Evolutionary conservation across 768 basidiomycete genomes (phyloP).

Genomic region (Polyporus arcularius): DNA sequence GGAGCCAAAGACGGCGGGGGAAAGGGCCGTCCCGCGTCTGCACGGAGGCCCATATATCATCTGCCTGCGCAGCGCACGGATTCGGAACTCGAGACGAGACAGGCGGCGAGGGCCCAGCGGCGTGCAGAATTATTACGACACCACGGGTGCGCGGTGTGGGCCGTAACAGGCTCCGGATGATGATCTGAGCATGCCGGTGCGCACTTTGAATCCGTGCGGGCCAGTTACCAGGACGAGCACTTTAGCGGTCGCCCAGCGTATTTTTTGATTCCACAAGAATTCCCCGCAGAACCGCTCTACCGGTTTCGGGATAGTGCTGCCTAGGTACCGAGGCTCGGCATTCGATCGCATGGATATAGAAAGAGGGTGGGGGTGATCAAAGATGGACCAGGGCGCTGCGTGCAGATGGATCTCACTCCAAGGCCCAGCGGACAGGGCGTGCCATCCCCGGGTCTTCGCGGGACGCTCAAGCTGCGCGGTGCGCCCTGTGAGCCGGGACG

Average conservation of each 20-base stretch:
- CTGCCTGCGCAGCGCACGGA: constrained; percentile 11
- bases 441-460: constrained; percentile 24
- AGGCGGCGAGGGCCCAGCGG: constrained; percentile 8
- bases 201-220: too few species aligned
- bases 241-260: constrained; percentile 13
- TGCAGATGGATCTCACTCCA: neutral
- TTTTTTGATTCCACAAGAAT: constrained; percentile 23
- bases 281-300: constrained; percentile 13
- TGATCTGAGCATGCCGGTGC: constrained; percentile 7
- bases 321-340: constrained; percentile 29
- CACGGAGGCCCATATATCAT: constrained; percentile 14
- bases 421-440: constrained; percentile 1
- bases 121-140: constrained; percentile 15
- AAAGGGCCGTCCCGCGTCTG: constrained; percentile 2
- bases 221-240: too few species aligned
- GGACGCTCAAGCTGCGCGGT: constrained; percentile 15
- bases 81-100: constrained; percentile 13
- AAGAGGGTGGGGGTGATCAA: constrained; percentile 20
- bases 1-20: constrained; percentile 4
- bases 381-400: constrained; percentile 9
- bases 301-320: constrained; percentile 17
- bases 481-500: constrained; percentile 3
- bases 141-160: constrained; percentile 1
- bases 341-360: constrained; percentile 21
- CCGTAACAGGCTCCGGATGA: constrained; percentile 18